Percentiles rank a stretch among this genome's conserved stretches.
phyloP scores from a whole-genome alignment of 345 rosid species.

The Physaria fendleri region DNA sequence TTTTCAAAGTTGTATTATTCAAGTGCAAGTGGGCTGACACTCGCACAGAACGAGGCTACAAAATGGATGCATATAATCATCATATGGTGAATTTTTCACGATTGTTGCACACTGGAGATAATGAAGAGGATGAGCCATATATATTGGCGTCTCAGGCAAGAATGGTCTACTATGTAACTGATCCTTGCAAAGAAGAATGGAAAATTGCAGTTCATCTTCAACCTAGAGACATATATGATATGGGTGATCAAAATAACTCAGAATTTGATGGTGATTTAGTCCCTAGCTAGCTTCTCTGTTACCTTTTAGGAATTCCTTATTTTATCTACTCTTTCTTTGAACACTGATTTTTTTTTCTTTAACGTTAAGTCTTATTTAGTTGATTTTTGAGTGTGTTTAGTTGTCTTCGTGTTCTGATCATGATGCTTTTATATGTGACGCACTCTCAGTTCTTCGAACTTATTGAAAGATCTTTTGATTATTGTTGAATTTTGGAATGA shows the following conservation, averaged over 20 bases:
- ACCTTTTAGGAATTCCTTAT: no score
- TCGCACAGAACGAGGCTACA: not conserved
- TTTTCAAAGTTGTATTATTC: not conserved
- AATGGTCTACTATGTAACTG: not conserved
- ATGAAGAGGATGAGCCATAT: not conserved
- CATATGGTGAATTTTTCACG: constrained; percentile 1
- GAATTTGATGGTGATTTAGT: not conserved
- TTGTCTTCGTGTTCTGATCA: no score
- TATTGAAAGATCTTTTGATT: no score
- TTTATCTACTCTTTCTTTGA: no score
- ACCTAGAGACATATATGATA: not conserved
- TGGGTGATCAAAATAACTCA: not conserved
- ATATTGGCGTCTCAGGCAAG: not conserved
- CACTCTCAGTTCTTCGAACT: no score
- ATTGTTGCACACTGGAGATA: not conserved
- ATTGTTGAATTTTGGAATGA: constrained; percentile 9
- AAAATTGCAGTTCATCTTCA: not conserved
- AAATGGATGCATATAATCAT: not conserved
- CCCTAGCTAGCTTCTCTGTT: no score
- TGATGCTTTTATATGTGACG: no score
- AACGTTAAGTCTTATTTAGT: no score
- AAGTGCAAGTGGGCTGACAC: not conserved
- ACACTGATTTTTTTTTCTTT: no score
- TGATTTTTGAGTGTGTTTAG: no score
- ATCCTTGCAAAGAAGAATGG: not conserved